Conservation (phyloP, 495 filamentous ascomycete species). For the Trichoderma asperelloides region DNA sequence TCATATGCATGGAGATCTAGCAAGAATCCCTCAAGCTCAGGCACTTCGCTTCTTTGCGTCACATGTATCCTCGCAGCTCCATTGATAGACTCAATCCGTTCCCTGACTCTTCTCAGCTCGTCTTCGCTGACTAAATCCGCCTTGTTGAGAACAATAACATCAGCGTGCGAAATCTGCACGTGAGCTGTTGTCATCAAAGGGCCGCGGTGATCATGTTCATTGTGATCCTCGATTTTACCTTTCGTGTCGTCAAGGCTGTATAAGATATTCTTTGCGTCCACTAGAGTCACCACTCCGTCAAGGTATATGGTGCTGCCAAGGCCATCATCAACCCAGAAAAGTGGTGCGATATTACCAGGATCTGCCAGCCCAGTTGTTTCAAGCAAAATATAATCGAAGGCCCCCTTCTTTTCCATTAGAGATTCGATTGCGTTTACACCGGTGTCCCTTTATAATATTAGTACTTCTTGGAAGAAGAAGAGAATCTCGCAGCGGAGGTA, state of each 20-base stretch:
- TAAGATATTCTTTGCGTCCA: conserved; percentile 89
- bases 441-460: conserved; percentile 52
- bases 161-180: conserved; percentile 94
- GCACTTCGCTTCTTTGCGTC: conserved; percentile 69
- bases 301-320: conserved; percentile 90
- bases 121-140: conserved; percentile 68
- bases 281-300: conserved; percentile 91
- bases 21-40: conserved; percentile 72
- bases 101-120: conserved; percentile 55
- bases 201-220: conserved; percentile 43
- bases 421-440: conserved; percentile 92
- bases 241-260: conserved; percentile 67
- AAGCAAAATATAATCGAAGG: conserved; percentile 95
- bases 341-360: conserved; percentile 86
- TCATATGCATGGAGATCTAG: conserved; percentile 93
- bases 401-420: conserved; percentile 87
- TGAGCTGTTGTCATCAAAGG: conserved; percentile 81
- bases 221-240: conserved; percentile 47
- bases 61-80: conserved; percentile 76
- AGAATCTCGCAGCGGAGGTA: conserved; percentile 4
- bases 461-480: not conserved
- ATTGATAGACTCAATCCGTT: conserved; percentile 75
- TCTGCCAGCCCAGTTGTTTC: conserved; percentile 95
- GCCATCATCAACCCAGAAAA: conserved; percentile 97
- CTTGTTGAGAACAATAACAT: conserved; percentile 92